A percentile compares a stretch with the other conserved stretches of the same genome.
Conservation (phyloP, 768 basidiomycete genomes). For the Podaxis rugospora region DNA sequence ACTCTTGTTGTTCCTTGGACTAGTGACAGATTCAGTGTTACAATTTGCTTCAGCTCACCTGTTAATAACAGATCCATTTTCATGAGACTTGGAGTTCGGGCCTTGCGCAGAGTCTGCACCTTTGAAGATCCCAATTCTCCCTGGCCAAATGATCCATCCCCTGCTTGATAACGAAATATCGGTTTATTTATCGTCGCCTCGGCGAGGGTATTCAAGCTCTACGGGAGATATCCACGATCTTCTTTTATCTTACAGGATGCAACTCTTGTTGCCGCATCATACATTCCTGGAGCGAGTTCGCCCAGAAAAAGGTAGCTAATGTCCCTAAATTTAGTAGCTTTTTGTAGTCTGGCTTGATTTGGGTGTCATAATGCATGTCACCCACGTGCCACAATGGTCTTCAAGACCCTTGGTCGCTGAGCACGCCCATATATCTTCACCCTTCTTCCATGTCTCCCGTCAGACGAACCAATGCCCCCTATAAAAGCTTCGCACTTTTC, state of each 20-base stretch:
- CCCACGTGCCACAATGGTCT: background rate
- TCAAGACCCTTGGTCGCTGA: background rate
- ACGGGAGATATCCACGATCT: background rate
- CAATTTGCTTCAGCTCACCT: background rate
- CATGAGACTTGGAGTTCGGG: background rate
- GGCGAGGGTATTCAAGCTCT: background rate
- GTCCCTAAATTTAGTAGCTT: background rate
- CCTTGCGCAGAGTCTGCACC: background rate
- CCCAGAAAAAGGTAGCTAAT: background rate
- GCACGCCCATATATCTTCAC: background rate
- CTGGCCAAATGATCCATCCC: background rate
- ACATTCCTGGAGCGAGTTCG: background rate
- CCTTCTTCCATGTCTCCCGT: background rate
- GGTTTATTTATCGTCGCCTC: background rate
- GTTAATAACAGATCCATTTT: background rate
- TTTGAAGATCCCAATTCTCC: background rate
- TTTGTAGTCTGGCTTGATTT: background rate
- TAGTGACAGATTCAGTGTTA: background rate
- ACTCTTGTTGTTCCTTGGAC: slow-evolving; percentile 17
- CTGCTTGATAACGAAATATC: background rate
- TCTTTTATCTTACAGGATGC: background rate
- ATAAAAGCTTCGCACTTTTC: background rate
- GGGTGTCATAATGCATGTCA: background rate
- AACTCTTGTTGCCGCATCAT: background rate
- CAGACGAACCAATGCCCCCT: background rate